Base-by-base conservation (phyloP, 257 asterid species). In the Solanum medicagineum region DNA sequence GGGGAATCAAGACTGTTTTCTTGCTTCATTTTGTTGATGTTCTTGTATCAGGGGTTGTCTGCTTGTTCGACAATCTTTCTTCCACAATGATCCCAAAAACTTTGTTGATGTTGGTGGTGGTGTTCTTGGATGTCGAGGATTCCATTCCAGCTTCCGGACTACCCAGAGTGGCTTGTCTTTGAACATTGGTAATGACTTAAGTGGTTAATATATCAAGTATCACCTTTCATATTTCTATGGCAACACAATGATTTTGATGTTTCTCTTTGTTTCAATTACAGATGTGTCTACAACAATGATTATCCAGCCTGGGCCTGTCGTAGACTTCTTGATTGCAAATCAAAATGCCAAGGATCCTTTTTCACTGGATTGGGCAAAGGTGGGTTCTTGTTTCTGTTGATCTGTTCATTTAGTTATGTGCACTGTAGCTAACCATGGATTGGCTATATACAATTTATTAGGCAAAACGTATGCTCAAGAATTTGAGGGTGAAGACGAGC, bases 271-370 rank as follows among this genome's bases (percentile, higher is more conserved):
- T 84, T 69, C 49, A 57, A 24, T 36, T 87, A 62, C 91, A 95
- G 98, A 95, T 88, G 98, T 95, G 40, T 92, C 98, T 10, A 95
- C 98, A 3, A 95, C 98, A 51, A 95, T 95, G 98, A 93, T 93
- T 60, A 91, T 95, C 85, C 93, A 89, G 87, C 97, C 98, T 77
- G 97, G 98, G 49, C 93, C 93, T 13, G 92, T 95, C 24, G 93
- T 85, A 0, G 97, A 93, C 88, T 95, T 95, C 86, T 84, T 95
- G 85, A 89, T 91, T 79, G 93, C 95, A 12, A 95, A 93, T 86
- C 99, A 95, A 86, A 92, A 89, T 87, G 97, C 86, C 36, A 92
- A 89, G 80, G 98, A 94, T 71, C 99, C 97, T 29, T 93, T 84
- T 86, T 85, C 92, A 7, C 70, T 95, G 59, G 99, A 94, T 87